Percentiles rank a stretch among this genome's conserved stretches.
phyloP scores from a whole-genome alignment of 345 rosid genomes.

The Litchi chinensis region DNA sequence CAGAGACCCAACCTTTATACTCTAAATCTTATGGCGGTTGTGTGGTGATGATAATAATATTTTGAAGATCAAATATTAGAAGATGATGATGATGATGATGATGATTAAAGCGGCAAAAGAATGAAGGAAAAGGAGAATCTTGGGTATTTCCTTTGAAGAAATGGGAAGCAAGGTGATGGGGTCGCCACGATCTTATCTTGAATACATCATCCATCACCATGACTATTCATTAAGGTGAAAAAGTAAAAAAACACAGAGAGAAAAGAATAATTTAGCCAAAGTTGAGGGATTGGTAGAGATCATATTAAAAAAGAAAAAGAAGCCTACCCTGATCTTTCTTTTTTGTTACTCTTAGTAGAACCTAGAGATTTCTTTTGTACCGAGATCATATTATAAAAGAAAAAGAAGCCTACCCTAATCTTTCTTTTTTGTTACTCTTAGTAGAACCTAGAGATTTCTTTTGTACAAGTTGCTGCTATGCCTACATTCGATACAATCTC shows the following conservation, averaged over 20 bases:
- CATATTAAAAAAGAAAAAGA: neutral
- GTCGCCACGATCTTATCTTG: neutral
- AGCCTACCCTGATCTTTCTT: neutral
- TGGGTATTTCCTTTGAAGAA: neutral
- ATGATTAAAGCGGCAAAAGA: neutral
- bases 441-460: neutral
- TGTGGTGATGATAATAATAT: neutral
- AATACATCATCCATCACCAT: no score
- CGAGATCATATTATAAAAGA: no score
- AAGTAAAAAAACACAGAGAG: neutral
- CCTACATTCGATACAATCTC: no score
- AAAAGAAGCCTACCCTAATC: neutral
- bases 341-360: neutral
- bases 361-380: neutral
- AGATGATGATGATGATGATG: neutral
- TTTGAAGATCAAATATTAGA: neutral
- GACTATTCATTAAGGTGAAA: neutral
- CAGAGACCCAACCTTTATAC: neutral
- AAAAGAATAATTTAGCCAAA: neutral
- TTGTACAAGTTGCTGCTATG: neutral
- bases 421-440: neutral
- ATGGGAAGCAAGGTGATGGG: neutral
- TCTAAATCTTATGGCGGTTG: neutral
- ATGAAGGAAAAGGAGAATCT: constrained; percentile 13
- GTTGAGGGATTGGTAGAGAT: neutral